Conservation (phyloP, 129 eudicot species). For the Deinandra increscens region DNA sequence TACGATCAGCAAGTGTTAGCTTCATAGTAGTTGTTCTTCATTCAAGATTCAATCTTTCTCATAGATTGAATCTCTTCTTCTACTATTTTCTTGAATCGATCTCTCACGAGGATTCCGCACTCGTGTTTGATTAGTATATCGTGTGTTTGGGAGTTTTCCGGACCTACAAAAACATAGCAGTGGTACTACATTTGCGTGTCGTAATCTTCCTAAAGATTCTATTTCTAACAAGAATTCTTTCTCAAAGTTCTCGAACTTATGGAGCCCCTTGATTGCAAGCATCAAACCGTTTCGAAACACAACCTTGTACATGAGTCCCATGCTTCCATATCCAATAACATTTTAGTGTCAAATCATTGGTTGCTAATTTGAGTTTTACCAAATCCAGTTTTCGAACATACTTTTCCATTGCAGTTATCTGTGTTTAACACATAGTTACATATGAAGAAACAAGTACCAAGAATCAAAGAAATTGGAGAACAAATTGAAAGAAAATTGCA, state of each 20-base stretch:
- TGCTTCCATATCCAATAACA: constrained; percentile 38
- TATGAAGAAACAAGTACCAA: too few relatives aligned
- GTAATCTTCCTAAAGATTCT: constrained; percentile 38
- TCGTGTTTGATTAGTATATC: too few relatives aligned
- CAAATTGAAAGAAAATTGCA: too few relatives aligned
- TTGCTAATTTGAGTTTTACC: constrained; percentile 40
- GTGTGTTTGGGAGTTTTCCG: too few relatives aligned
- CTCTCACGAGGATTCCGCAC: too few relatives aligned
- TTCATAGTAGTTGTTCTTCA: too few relatives aligned
- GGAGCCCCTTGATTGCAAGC: constrained; percentile 46
- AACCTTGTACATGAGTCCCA: constrained; percentile 49
- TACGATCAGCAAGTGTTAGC: too few relatives aligned
- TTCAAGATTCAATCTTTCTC: too few relatives aligned
- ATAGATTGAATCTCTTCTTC: too few relatives aligned
- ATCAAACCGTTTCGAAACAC: constrained; percentile 27
- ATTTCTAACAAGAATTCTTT: constrained; percentile 45
- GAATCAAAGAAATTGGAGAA: too few relatives aligned
- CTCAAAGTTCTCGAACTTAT: constrained; percentile 38
- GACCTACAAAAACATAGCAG: too few relatives aligned
- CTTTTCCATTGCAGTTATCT: constrained; percentile 42
- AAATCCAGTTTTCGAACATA: constrained; percentile 28
- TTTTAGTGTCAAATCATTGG: constrained; percentile 36
- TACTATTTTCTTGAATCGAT: too few relatives aligned
- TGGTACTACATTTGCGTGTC: constrained; percentile 44
- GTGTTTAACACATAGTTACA: constrained; percentile 6